phyloP scores from a whole-genome alignment of 108 stramenopile species.

The Nitzschia inconspicua region DNA sequence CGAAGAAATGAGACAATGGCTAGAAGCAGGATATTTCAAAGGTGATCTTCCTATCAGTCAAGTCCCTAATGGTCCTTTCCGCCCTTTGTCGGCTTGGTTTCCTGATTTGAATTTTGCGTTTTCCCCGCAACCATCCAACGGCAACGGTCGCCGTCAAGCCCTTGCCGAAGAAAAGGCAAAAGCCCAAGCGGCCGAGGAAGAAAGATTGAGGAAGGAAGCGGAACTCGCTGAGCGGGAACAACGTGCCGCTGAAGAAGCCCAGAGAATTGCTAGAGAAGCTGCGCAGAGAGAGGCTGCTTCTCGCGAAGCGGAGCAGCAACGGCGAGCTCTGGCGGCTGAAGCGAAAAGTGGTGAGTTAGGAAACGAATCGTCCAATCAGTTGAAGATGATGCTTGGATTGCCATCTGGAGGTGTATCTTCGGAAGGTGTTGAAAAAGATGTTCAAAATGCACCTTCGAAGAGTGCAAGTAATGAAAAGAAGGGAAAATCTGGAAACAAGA shows the following conservation, averaged over 20 bases:
- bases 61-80: constrained; percentile 69
- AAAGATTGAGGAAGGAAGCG: constrained; percentile 16
- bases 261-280: constrained; percentile 18
- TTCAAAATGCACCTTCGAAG: constrained; percentile 13
- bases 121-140: constrained; percentile 26
- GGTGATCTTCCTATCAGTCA: constrained; percentile 88
- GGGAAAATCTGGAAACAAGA: constrained; percentile 28
- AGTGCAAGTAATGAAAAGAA: neutral
- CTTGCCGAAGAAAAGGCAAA: constrained; percentile 20
- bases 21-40: constrained; percentile 97
- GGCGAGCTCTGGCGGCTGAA: constrained; percentile 11
- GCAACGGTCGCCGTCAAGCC: constrained; percentile 5
- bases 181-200: constrained; percentile 5
- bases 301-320: constrained; percentile 19
- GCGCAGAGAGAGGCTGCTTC: constrained; percentile 10
- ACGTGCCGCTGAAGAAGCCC: constrained; percentile 12
- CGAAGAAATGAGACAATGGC: constrained; percentile 96
- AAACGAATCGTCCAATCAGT: constrained; percentile 62
- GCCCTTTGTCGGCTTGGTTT: constrained; percentile 58
- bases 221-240: constrained; percentile 34
- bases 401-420: constrained; percentile 24
- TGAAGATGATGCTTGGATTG: constrained; percentile 90
- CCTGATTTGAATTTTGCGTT: constrained; percentile 76
- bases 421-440: constrained; percentile 18
- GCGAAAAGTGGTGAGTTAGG: constrained; percentile 31